Conservation (phyloP, 2,329 filamentous ascomycete genomes). For the Pseudofabraea citricarpa region DNA sequence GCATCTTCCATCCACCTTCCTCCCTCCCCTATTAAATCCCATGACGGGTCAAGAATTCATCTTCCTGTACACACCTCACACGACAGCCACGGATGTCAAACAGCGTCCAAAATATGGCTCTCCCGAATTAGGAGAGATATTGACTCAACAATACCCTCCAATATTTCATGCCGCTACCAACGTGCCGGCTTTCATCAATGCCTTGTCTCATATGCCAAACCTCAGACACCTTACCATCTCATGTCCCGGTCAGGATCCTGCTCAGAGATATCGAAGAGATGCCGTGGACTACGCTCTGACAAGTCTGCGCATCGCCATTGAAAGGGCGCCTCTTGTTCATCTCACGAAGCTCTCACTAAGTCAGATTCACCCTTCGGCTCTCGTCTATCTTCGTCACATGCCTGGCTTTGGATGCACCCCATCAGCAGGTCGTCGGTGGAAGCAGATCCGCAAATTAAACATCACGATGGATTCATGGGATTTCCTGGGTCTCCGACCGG, state of each 20-base stretch:
- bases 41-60: conserved; percentile 70
- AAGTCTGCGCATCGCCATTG: conserved; percentile 77
- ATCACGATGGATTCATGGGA: conserved; percentile 70
- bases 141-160: conserved; percentile 83
- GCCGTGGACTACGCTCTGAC: conserved; percentile 87
- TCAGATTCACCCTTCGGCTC: conserved; percentile 68
- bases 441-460: conserved; percentile 68
- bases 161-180: conserved; percentile 88
- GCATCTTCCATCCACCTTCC: conserved; percentile 72
- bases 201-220: conserved; percentile 63
- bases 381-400: conserved; percentile 72
- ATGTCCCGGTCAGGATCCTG: conserved; percentile 66
- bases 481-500: conserved; percentile 53
- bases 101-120: conserved; percentile 74
- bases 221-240: conserved; percentile 71
- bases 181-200: conserved; percentile 75
- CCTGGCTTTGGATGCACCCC: conserved; percentile 72
- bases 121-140: conserved; percentile 70
- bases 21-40: conserved; percentile 80
- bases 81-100: conserved; percentile 55
- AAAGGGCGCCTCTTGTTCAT: conserved; percentile 61
- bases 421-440: conserved; percentile 67
- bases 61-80: conserved; percentile 79
- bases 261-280: conserved; percentile 68
- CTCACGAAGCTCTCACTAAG: conserved; percentile 68